phyloP scores from a whole-genome alignment of 1,284 basidiomycete species.

The Schizophyllum commune region DNA sequence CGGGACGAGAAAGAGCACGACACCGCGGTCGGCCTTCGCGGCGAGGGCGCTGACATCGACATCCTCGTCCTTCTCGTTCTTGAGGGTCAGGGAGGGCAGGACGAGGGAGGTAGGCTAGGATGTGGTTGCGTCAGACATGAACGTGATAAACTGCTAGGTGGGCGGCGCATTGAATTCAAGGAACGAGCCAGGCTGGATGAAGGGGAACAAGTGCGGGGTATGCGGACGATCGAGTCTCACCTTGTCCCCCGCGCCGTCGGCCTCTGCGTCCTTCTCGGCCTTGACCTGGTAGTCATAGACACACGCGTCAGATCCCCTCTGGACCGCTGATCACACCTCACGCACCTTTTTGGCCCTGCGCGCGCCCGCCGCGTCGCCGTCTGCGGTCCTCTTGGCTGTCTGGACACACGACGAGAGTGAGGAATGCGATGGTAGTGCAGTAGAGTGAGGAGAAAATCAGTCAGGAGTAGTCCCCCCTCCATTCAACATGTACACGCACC shows the following conservation, averaged over 20 bases:
- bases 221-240: background rate
- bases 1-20: conserved; percentile 78
- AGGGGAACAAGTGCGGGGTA: background rate
- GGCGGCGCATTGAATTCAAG: too few relatives aligned
- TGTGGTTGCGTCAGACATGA: background rate
- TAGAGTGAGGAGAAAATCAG: background rate
- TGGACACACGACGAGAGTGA: background rate
- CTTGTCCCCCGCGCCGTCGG: background rate
- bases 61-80: conserved; percentile 74
- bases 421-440: conserved; percentile 1
- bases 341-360: background rate
- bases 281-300: conserved; percentile 20
- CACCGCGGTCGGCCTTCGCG: conserved; percentile 50
- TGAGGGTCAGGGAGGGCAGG: conserved; percentile 70
- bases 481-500: conserved; percentile 5
- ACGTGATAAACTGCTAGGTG: too few relatives aligned
- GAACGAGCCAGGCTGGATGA: background rate
- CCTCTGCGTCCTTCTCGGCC: conserved; percentile 14
- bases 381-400: background rate
- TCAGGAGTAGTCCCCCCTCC: background rate
- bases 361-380: background rate
- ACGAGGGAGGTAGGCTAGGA: conserved; percentile 27
- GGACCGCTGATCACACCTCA: background rate
- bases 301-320: background rate
- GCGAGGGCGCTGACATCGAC: conserved; percentile 54